Conservation (phyloP, 257 asterid genomes). For the Ballota nigra region DNA sequence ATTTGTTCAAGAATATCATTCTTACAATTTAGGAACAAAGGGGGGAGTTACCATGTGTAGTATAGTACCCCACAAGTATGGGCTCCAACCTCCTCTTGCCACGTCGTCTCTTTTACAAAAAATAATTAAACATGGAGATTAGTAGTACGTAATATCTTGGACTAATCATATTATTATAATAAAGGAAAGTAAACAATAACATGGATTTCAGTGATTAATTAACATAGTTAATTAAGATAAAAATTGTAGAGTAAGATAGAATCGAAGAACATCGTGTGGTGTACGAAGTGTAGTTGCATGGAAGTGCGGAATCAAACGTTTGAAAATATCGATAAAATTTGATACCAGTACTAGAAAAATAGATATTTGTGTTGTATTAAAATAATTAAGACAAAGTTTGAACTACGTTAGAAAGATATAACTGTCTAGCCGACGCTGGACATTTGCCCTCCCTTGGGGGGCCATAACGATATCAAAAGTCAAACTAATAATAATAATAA, state of each 20-base stretch:
- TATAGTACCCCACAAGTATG: slow-evolving; percentile 15
- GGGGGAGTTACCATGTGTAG: slow-evolving; percentile 24
- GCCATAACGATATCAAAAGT: slow-evolving; percentile 17
- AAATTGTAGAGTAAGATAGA: slow-evolving; percentile 20
- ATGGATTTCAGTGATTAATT: slow-evolving; percentile 57
- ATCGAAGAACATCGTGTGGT: slow-evolving; percentile 49
- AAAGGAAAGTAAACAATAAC: slow-evolving; percentile 20
- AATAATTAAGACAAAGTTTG: slow-evolving; percentile 16
- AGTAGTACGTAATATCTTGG: slow-evolving; percentile 12
- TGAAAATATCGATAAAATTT: slow-evolving; percentile 34
- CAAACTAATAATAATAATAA: background rate
- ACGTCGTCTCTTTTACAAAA: slow-evolving; percentile 6
- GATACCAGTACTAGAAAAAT: background rate
- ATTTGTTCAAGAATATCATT: slow-evolving; percentile 15
- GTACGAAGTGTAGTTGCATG: slow-evolving; percentile 57
- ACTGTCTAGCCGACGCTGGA: slow-evolving; percentile 43
- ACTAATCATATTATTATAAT: background rate
- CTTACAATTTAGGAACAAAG: slow-evolving; percentile 4
- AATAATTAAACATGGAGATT: slow-evolving; percentile 4
- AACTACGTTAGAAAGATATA: slow-evolving; percentile 28
- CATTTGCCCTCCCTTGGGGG: slow-evolving; percentile 34
- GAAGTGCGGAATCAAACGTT: slow-evolving; percentile 57
- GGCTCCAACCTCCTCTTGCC: slow-evolving; percentile 18
- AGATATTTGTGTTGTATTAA: slow-evolving; percentile 6
- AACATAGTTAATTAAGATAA: slow-evolving; percentile 27